Conservation (phyloP, 2,329 filamentous ascomycete genomes). For the Tothia fuscella region DNA sequence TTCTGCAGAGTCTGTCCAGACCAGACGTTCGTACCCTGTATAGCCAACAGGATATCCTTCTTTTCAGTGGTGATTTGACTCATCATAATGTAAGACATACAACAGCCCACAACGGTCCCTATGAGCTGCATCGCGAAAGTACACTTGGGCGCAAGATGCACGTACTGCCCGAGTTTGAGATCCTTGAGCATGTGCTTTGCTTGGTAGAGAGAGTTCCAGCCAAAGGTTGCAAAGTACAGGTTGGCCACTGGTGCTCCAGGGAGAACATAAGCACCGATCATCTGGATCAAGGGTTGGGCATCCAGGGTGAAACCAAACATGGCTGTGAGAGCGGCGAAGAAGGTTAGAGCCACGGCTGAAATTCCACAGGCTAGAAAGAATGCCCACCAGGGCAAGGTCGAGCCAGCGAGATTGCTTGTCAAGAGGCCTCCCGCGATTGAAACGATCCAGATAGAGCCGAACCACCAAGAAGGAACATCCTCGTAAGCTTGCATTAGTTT, state of each 20-base stretch:
- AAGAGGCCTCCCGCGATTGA: slow-evolving; percentile 17
- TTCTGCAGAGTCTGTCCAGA: slow-evolving; percentile 32
- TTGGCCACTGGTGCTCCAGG: slow-evolving; percentile 27
- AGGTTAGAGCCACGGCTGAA: slow-evolving; percentile 15
- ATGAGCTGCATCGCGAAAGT: slow-evolving; percentile 33
- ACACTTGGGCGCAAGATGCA: slow-evolving; percentile 27
- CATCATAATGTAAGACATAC: slow-evolving; percentile 35
- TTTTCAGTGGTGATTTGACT: slow-evolving; percentile 31
- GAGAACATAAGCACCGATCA: slow-evolving; percentile 13
- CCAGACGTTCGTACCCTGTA: slow-evolving; percentile 33
- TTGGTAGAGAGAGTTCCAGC: slow-evolving; percentile 23
- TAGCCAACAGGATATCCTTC: slow-evolving; percentile 27
- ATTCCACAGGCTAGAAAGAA: slow-evolving; percentile 19
- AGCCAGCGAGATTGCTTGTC: slow-evolving; percentile 18
- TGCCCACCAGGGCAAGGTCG: slow-evolving; percentile 22
- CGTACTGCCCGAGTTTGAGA: slow-evolving; percentile 29
- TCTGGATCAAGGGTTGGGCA: slow-evolving; percentile 16
- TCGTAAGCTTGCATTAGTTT: slow-evolving; percentile 21
- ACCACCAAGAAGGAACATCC: slow-evolving; percentile 23
- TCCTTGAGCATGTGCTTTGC: slow-evolving; percentile 15
- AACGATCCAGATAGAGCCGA: slow-evolving; percentile 15
- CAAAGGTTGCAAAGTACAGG: slow-evolving; percentile 32
- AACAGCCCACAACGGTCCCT: slow-evolving; percentile 25
- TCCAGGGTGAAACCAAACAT: slow-evolving; percentile 16
- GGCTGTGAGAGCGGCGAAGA: slow-evolving; percentile 18